A percentile compares a stretch with the other conserved stretches of the same genome.
phyloP scores from a whole-genome alignment of 768 basidiomycete genomes.

The Gautieria morchelliformis region DNA sequence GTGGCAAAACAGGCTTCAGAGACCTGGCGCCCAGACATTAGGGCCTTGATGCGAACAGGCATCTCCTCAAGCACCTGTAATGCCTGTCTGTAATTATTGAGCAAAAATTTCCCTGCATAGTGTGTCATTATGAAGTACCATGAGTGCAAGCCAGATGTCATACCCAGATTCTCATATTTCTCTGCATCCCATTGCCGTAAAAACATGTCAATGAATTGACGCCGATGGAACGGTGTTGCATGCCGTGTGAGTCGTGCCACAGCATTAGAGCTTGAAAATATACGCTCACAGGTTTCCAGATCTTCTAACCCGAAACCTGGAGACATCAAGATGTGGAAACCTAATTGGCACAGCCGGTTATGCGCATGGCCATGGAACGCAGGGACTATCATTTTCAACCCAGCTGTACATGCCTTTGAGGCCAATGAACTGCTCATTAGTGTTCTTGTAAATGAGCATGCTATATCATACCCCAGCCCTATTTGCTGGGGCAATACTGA shows the following conservation, averaged over 20 bases:
- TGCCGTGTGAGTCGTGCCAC: too few species aligned
- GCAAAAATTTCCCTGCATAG: too few species aligned
- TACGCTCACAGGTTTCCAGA: too few species aligned
- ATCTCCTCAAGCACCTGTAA: too few species aligned
- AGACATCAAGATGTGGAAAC: constrained; percentile 22
- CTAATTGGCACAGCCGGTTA: constrained; percentile 20
- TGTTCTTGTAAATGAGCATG: constrained; percentile 17
- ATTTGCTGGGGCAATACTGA: constrained; percentile 12
- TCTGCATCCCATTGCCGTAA: constrained; percentile 25
- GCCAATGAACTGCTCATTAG: constrained; percentile 15
- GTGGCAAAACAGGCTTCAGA: not conserved
- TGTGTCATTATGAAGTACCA: not conserved
- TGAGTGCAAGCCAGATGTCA: too few species aligned
- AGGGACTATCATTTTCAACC: not conserved
- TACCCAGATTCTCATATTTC: constrained; percentile 24
- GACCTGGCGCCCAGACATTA: not conserved
- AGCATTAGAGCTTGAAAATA: too few species aligned
- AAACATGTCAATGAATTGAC: constrained; percentile 26
- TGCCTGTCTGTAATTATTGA: too few species aligned
- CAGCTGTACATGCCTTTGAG: not conserved
- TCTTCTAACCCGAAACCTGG: constrained; percentile 28
- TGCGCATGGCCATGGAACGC: constrained; percentile 19
- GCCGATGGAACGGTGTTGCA: too few species aligned
- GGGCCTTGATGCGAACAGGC: not conserved
- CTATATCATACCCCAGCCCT: constrained; percentile 17